phyloP scores from a whole-genome alignment of 2,329 filamentous ascomycete species.

The Neonectria coccinea region DNA sequence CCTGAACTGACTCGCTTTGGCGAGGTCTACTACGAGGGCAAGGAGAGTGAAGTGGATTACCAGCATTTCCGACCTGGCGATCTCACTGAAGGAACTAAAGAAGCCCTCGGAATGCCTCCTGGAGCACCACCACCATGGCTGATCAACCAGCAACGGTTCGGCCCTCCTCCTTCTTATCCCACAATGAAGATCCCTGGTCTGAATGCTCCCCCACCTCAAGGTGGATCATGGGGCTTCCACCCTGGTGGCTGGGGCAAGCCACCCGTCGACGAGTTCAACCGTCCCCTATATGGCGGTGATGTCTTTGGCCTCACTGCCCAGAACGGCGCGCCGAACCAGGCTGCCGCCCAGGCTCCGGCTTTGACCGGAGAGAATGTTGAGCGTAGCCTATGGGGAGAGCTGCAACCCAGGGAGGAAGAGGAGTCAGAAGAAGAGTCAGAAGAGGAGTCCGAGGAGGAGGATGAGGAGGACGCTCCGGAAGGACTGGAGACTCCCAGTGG shows the following conservation, averaged over 20 bases:
- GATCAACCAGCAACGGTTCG: conserved; percentile 94
- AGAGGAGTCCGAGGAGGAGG: conserved; percentile 75
- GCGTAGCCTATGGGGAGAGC: conserved; percentile 89
- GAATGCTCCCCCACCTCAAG: conserved; percentile 90
- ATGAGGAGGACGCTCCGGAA: conserved; percentile 70
- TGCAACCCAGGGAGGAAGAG: conserved; percentile 83
- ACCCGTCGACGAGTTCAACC: conserved; percentile 91
- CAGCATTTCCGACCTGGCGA: conserved; percentile 92
- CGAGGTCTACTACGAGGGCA: conserved; percentile 99
- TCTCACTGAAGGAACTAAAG: conserved; percentile 87
- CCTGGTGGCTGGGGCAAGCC: conserved; percentile 97
- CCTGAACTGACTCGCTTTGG: conserved; percentile 93
- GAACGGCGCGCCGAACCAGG: conserved; percentile 53
- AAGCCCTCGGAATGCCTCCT: conserved; percentile 92
- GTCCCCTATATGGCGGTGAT: conserved; percentile 92
- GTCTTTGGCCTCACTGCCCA: conserved; percentile 81
- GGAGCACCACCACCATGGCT: conserved; percentile 96
- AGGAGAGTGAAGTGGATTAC: conserved; percentile 96
- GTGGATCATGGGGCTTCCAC: conserved; percentile 93
- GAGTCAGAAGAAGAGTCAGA: conserved; percentile 81
- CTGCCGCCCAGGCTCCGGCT: conserved; percentile 50
- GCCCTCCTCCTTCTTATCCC: conserved; percentile 93
- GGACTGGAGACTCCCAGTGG: conserved; percentile 81
- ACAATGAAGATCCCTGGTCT: conserved; percentile 94
- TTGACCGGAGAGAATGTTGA: conserved; percentile 81